phyloP scores from a whole-genome alignment of 192 early-diverging fungal species.

The Haplosporangium gracile region DNA sequence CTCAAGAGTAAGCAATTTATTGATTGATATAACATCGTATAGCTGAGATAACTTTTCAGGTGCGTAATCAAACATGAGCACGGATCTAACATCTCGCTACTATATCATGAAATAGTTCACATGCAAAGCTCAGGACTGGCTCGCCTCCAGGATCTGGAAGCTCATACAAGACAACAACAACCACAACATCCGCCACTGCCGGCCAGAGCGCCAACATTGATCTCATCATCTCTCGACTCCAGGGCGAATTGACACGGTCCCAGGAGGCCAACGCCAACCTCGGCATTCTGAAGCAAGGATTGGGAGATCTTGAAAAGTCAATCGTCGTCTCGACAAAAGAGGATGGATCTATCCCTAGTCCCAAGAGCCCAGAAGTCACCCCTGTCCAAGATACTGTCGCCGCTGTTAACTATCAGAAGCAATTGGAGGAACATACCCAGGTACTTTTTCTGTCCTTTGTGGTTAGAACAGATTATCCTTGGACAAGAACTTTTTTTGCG shows the following conservation, averaged over 20 bases:
- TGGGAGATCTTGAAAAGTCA: constrained; percentile 38
- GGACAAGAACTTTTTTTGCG: neutral
- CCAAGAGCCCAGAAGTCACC: constrained; percentile 8
- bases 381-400: neutral
- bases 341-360: neutral
- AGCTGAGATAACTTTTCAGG: neutral
- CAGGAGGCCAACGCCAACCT: constrained; percentile 49
- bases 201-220: constrained; percentile 51
- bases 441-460: neutral
- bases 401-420: constrained; percentile 12
- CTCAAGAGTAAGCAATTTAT: constrained; percentile 39
- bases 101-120: constrained; percentile 12
- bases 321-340: constrained; percentile 22
- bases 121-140: constrained; percentile 20
- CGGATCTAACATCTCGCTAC: neutral
- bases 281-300: constrained; percentile 37
- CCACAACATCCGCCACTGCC: neutral
- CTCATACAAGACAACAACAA: constrained; percentile 9
- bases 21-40: neutral
- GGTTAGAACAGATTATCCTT: neutral
- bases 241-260: constrained; percentile 41
- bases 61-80: neutral
- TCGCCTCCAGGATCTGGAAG: constrained; percentile 31
- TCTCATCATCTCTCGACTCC: constrained; percentile 52
- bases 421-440: constrained; percentile 20